phyloP scores from a whole-genome alignment of 2,329 filamentous ascomycete species.

The Coniella lustricola region DNA sequence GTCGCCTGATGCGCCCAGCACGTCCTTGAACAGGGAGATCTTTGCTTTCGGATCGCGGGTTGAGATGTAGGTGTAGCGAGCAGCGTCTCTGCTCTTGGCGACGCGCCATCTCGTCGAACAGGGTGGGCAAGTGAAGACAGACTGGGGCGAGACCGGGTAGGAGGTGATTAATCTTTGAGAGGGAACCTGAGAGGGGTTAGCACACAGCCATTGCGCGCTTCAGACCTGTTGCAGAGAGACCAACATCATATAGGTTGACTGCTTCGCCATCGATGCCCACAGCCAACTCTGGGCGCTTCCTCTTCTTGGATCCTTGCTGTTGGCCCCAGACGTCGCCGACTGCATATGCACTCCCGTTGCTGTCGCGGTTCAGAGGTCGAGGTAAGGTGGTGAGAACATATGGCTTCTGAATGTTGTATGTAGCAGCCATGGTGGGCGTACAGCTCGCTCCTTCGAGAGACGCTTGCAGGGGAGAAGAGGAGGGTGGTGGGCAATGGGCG shows the following conservation, averaged over 20 bases:
- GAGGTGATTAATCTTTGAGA: slow-evolving; percentile 57
- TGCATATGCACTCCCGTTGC: slow-evolving; percentile 41
- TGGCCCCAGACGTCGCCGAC: slow-evolving; percentile 57
- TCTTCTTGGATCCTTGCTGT: slow-evolving; percentile 49
- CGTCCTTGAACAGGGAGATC: slow-evolving; percentile 54
- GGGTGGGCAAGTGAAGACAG: slow-evolving; percentile 55
- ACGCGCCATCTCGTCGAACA: slow-evolving; percentile 50
- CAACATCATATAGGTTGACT: slow-evolving; percentile 58
- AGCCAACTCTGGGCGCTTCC: slow-evolving; percentile 55
- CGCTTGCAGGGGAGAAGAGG: background rate
- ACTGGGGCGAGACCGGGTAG: slow-evolving; percentile 59
- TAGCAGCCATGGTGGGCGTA: slow-evolving; percentile 41
- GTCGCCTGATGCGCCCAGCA: slow-evolving; percentile 42
- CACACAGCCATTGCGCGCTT: background rate
- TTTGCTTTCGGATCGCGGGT: slow-evolving; percentile 43
- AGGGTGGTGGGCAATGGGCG: background rate
- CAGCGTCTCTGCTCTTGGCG: slow-evolving; percentile 38
- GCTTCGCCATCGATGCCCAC: slow-evolving; percentile 59
- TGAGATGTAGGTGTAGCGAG: slow-evolving; percentile 55
- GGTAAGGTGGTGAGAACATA: slow-evolving; percentile 56
- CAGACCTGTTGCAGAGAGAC: slow-evolving; percentile 20
- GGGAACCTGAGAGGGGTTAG: slow-evolving; percentile 42
- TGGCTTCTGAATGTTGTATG: slow-evolving; percentile 57
- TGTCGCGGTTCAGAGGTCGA: slow-evolving; percentile 43
- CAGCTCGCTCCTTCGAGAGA: background rate